Evolutionary conservation across 768 basidiomycete genomes (phyloP).

Genomic region (Kwoniella sp.): DNA sequence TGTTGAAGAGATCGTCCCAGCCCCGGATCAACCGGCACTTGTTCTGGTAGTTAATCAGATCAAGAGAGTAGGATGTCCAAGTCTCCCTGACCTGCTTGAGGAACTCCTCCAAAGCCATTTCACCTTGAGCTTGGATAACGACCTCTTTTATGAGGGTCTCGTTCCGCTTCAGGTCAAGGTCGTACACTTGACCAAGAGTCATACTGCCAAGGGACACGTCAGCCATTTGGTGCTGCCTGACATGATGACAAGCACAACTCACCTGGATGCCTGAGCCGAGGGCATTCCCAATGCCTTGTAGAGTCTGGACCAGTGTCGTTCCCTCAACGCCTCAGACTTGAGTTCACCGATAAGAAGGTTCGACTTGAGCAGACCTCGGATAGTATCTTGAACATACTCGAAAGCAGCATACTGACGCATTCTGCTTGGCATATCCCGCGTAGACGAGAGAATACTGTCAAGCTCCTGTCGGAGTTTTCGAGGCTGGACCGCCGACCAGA

Average conservation of each 20-base stretch:
- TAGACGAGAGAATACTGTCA: constrained; percentile 85
- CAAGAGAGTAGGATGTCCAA: constrained; percentile 93
- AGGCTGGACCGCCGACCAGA: constrained; percentile 90
- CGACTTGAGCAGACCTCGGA: constrained; percentile 81
- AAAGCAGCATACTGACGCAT: constrained; percentile 99
- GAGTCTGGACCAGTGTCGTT: constrained; percentile 96
- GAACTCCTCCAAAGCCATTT: constrained; percentile 94
- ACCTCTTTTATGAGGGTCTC: constrained; percentile 89
- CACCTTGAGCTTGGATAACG: constrained; percentile 95
- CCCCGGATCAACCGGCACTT: constrained; percentile 96
- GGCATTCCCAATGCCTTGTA: constrained; percentile 83
- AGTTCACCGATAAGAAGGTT: constrained; percentile 88
- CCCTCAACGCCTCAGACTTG: constrained; percentile 95
- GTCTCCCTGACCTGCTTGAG: constrained; percentile 94
- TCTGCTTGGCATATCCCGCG: constrained; percentile 96
- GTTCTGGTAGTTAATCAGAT: constrained; percentile 97
- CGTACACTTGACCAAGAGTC: constrained; percentile 95
- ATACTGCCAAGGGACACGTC: constrained; percentile 62
- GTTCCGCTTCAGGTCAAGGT: constrained; percentile 91
- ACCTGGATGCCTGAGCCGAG: constrained; percentile 76
- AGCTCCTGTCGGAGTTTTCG: constrained; percentile 92
- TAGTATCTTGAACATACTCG: constrained; percentile 91
- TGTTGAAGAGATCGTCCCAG: constrained; percentile 96
- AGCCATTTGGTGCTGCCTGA: not conserved
- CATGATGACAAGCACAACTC: too few species aligned